phyloP scores from a whole-genome alignment of 1,139 yeast species.

The Scheffersomyces segobiensis region DNA sequence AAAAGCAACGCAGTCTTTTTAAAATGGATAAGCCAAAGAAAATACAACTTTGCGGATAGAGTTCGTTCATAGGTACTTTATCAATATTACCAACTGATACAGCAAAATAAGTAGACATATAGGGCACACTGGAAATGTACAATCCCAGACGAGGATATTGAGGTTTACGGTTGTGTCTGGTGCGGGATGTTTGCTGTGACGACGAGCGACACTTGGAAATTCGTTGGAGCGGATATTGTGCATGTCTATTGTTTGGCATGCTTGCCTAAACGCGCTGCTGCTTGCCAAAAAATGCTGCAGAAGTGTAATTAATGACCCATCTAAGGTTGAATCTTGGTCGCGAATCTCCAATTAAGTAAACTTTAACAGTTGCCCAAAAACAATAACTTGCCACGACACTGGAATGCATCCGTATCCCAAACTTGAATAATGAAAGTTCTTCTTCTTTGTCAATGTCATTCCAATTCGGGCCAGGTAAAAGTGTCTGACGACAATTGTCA shows the following conservation, averaged over 20 bases:
- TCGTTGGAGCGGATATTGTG: not conserved
- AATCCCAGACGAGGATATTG: not conserved
- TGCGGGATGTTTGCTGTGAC: not conserved
- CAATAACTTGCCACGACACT: not conserved
- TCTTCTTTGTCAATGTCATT: not conserved
- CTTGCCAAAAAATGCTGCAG: not conserved
- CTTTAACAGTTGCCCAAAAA: not conserved
- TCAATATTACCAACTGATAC: not conserved
- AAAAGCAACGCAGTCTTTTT: not conserved
- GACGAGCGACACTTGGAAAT: not conserved
- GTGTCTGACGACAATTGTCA: not conserved
- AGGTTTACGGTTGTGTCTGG: not conserved
- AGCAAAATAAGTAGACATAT: not conserved
- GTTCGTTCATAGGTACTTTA: not conserved
- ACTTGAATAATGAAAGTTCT: not conserved
- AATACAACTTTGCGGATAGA: not conserved
- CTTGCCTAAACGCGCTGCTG: not conserved
- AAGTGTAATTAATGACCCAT: not conserved
- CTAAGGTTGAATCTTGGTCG: not conserved
- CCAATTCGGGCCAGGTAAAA: not conserved
- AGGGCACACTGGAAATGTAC: not conserved
- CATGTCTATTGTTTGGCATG: not conserved
- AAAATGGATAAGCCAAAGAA: not conserved
- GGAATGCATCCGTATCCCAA: not conserved
- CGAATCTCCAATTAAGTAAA: not conserved